A percentile compares a stretch with the other conserved stretches of the same genome.
These are phyloP conservation scores for Athelia sp. DNA, from an alignment of 1,284 basidiomycete species.

Conservation along the genomic window DNA sequence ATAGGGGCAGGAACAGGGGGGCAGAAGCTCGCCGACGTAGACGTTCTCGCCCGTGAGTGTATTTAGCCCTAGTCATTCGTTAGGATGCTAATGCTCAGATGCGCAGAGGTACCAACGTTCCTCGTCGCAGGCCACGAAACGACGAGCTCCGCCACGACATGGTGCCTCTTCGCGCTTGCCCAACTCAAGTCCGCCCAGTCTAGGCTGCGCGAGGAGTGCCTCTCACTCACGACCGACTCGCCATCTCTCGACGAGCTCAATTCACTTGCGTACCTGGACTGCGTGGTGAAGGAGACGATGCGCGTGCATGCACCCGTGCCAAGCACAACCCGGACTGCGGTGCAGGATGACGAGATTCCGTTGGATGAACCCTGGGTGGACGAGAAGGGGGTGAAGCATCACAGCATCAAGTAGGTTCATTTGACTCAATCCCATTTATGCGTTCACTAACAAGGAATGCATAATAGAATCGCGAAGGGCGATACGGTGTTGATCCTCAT, in stretches of 20 bases:
- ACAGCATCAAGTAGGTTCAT: constrained; percentile 13
- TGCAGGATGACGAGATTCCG: constrained; percentile 21
- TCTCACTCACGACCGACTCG: constrained; percentile 12
- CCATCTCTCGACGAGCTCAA: constrained; percentile 26
- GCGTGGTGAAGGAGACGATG: constrained; percentile 26
- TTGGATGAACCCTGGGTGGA: constrained; percentile 14
- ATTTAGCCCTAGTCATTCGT: constrained; percentile 15
- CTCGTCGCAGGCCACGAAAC: constrained; percentile 41
- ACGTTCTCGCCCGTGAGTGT: constrained; percentile 46
- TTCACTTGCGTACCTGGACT: constrained; percentile 28
- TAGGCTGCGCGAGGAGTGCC: constrained; percentile 40
- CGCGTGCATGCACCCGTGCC: constrained; percentile 18
- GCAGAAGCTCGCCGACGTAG: constrained; percentile 40
- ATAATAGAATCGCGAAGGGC: constrained; percentile 30
- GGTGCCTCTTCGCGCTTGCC: constrained; percentile 40
- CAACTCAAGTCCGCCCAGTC: constrained; percentile 35
- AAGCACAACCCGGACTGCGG: constrained; percentile 14
- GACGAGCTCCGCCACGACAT: constrained; percentile 38
- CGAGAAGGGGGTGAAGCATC: constrained; percentile 8
- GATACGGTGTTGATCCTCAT: constrained; percentile 33
- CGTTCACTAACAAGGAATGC: background rate
- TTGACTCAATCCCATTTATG: background rate
- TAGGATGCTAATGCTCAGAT: background rate
- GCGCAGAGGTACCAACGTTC: constrained; percentile 19
- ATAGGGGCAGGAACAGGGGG: constrained; percentile 27